Evolutionary conservation across 2,329 filamentous ascomycete genomes (phyloP).

Genomic region (Beauveria scarabaeidicola): DNA sequence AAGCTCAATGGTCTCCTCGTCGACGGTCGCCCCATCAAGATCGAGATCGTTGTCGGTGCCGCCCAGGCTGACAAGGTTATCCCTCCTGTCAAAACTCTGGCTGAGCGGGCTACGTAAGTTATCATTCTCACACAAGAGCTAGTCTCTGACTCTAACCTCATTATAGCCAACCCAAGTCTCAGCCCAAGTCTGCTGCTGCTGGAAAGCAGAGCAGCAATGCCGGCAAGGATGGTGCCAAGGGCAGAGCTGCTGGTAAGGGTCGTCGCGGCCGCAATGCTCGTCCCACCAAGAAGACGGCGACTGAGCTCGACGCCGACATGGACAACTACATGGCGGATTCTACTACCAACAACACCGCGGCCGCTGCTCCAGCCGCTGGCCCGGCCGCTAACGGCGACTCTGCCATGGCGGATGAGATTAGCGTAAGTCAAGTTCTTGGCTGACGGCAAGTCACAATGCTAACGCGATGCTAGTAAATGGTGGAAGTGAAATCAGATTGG

Average conservation of each 20-base stretch:
- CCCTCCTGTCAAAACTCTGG: conserved; percentile 60
- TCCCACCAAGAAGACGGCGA: conserved; percentile 77
- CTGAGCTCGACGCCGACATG: conserved; percentile 97
- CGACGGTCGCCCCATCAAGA: conserved; percentile 86
- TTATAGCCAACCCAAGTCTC: conserved; percentile 50
- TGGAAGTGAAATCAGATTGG: neutral
- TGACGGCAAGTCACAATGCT: neutral
- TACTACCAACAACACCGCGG: conserved; percentile 34
- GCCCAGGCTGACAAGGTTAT: conserved; percentile 59
- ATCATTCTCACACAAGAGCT: neutral
- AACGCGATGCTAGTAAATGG: neutral
- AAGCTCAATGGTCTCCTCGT: conserved; percentile 83
- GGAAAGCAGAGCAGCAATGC: conserved; percentile 55
- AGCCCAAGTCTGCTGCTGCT: conserved; percentile 77
- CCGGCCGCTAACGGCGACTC: conserved; percentile 46
- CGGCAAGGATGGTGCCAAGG: conserved; percentile 32
- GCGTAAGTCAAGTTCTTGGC: conserved; percentile 24
- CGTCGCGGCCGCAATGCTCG: conserved; percentile 52
- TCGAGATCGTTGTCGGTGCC: conserved; percentile 83
- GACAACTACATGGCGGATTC: conserved; percentile 72
- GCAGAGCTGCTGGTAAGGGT: conserved; percentile 29
- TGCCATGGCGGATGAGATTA: conserved; percentile 59
- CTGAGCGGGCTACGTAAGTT: conserved; percentile 62
- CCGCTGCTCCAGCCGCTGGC: conserved; percentile 37
- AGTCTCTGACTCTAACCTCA: conserved; percentile 15